Base-by-base conservation (phyloP, 1,284 basidiomycete genomes). In the Neonothopanus nambi region DNA sequence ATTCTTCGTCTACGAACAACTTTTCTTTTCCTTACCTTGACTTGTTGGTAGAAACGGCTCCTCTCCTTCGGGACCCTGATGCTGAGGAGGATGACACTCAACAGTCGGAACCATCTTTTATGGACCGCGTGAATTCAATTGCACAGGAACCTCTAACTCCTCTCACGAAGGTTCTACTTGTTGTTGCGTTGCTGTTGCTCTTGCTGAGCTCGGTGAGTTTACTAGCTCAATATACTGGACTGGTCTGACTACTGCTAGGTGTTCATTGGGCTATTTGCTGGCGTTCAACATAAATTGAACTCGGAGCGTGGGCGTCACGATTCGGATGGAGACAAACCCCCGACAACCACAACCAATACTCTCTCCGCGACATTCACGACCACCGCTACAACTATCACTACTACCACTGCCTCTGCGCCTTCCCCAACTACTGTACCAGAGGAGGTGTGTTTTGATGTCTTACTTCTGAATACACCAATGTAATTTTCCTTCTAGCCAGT, bases 181-280 rank as follows among this genome's bases (percentile, higher is more conserved):
- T 87, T 13, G 71, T 91, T 44, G 81, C 84, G 0, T 79, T 98
- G 55, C 64, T 91, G 28, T 78, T 98, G 51, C 79, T 98, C 7
- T 77, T 98, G 35, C 76, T 95, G 48, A 84, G 85, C 57, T 89
- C 91, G 18, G 82, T 78, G 56, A 56, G 73, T 67, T 8, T 13
- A 33, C 44, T 40, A 23, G 30, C 26, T 28, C 18, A 30, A 9
- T 21, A 43, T 15, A 30, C 50, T 26, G 5, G 24, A 12, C 28
- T 17, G 13, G 24, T 26, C 38, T 51, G 48, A 46, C 30, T 28
- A 30, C 3, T 28, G n/a, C 7, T 44, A 79, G 77, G 65, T 93
- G 20, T 96, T 97, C 70, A 86, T 95, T 59, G 96, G 96, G 8
- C 78, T 99, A 5, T 98, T 96, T 70, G 89, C 91, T 23, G 93